Evolutionary conservation across 371 early-diverging fungal genomes (phyloP).

Genomic region (Coelomomyces lativittatus): DNA sequence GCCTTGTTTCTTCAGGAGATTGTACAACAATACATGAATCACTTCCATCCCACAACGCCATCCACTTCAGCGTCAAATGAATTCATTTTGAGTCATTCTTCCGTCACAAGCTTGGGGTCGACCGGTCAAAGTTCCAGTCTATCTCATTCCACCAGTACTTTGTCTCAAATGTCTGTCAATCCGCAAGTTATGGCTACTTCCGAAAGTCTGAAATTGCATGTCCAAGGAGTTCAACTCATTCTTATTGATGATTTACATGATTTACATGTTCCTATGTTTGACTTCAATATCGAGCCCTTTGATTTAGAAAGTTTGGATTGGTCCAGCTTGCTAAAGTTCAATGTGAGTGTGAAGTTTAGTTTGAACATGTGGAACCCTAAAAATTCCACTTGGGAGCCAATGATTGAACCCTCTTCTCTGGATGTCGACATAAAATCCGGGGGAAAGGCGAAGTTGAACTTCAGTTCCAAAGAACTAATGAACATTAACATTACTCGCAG

Average conservation of each 20-base stretch:
- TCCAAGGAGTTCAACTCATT: constrained; percentile 60
- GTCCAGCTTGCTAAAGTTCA: constrained; percentile 48
- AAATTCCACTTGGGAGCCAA: constrained; percentile 95
- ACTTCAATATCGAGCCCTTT: constrained; percentile 58
- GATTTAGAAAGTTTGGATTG: constrained; percentile 65
- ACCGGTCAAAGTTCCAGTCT: background rate
- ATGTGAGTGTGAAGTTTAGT: constrained; percentile 48
- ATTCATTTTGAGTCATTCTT: no score
- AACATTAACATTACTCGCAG: constrained; percentile 8
- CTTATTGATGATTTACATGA: constrained; percentile 79
- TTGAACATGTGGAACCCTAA: constrained; percentile 83
- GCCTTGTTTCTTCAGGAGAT: constrained; percentile 42
- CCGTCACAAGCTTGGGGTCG: no score
- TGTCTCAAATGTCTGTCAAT: constrained; percentile 33
- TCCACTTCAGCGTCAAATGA: no score
- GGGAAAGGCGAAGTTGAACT: constrained; percentile 8
- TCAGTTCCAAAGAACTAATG: background rate
- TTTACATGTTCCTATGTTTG: constrained; percentile 66
- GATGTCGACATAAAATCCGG: constrained; percentile 4
- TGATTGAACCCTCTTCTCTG: constrained; percentile 71
- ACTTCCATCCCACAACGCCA: constrained; percentile 9
- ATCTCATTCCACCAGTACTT: constrained; percentile 18
- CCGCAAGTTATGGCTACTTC: constrained; percentile 45
- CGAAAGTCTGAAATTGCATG: constrained; percentile 43
- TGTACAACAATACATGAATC: constrained; percentile 50